Evolutionary conservation across 2,329 filamentous ascomycete genomes (phyloP), one percentile per base, ranked within the genome.

Genomic region (Boeremia exigua): DNA sequence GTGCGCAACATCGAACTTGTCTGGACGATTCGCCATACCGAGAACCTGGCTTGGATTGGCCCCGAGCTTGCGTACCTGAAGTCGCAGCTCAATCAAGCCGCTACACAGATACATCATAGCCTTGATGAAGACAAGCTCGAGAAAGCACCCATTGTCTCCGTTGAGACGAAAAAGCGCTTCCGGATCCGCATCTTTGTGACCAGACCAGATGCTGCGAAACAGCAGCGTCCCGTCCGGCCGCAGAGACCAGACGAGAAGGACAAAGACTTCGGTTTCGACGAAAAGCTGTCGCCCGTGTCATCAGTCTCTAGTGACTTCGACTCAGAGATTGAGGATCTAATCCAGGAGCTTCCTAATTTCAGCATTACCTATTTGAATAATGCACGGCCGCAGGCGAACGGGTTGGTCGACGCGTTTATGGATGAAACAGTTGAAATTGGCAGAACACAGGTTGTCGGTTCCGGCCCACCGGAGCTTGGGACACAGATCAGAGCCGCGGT

Each of bases 401-500:
- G 37, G 7, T 27, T 64, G 29, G 39, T 70, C 6, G 47, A 48
- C 15, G 37, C 42, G 2, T 70, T 68, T 42, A 48, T 63, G 28
- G 59, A 61, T 15, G 52, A 58, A 9, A 63, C 60, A 1, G 58
- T 69, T 1, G 51, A 32, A 27, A 34, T 40, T 11, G 70, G 64
- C 2, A 51, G 67, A 10, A 67, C 61, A 17, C 58, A 61, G 32
- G 69, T 73, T 2, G 46, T 65, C 9, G 70, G 58, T 1, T 65
- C 60, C 23, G 70, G 70, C 2, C 68, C 69, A 6, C 54, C 49
- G 17, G 58, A 48, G 11, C 32, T 73, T 49, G 66, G 67, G 0
- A 67, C 62, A 14, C 64, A 71, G 48, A 48, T 73, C 33, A 53
- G 69, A n/a, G 47, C 38, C n/a, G 65, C 60, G 6, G 61, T 72